Conservation (phyloP, 2,329 filamentous ascomycete species). For the Nakataea oryzae region DNA sequence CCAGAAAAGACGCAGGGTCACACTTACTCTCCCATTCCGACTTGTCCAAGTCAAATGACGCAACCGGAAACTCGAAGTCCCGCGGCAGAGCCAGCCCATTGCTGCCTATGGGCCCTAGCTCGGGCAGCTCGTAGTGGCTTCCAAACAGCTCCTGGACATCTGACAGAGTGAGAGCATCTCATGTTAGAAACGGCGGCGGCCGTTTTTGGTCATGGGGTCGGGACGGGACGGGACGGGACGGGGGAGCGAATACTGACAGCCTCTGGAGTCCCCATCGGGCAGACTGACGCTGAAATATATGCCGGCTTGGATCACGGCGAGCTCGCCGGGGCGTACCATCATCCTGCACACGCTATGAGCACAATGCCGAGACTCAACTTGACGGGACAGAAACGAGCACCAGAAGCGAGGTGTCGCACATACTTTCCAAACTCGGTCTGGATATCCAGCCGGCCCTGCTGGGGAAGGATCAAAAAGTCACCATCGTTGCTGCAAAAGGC, state of each 20-base stretch:
- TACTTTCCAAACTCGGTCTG: conserved; percentile 54
- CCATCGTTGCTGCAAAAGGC: conserved; percentile 51
- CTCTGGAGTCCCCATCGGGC: conserved; percentile 13
- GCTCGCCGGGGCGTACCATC: conserved; percentile 53
- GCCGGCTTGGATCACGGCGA: conserved; percentile 56
- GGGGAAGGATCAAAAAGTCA: conserved; percentile 55
- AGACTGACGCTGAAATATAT: conserved; percentile 51
- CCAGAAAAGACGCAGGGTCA: background rate
- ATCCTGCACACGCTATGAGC: conserved; percentile 24
- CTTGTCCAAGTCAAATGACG: conserved; percentile 45
- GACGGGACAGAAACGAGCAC: background rate
- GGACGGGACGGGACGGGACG: too few species aligned
- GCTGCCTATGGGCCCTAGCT: conserved; percentile 55
- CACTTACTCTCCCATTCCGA: conserved; percentile 30
- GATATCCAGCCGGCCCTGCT: conserved; percentile 55
- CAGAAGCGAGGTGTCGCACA: background rate
- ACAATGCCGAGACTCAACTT: background rate
- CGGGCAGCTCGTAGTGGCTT: conserved; percentile 53
- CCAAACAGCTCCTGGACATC: conserved; percentile 55
- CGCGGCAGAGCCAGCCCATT: conserved; percentile 55
- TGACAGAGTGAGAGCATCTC: background rate
- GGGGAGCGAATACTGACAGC: background rate
- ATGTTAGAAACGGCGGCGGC: conserved; percentile 33
- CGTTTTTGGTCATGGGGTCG: background rate
- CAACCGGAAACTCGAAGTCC: conserved; percentile 55